Evolutionary conservation across 1,139 yeast genomes (phyloP).

Genomic region (Lizanozyma gosingica): DNA sequence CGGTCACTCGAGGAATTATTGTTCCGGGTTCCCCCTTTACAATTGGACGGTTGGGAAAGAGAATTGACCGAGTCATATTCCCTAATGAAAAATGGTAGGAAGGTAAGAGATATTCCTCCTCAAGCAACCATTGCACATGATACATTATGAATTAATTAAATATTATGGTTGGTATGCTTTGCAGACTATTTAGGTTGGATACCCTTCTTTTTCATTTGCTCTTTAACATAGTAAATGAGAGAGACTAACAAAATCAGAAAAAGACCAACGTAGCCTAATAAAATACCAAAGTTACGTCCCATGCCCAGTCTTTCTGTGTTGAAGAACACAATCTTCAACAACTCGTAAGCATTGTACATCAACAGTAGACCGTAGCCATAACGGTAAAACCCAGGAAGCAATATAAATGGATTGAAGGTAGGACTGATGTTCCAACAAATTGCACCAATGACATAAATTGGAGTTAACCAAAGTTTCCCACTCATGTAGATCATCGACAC

Average conservation of each 20-base stretch:
- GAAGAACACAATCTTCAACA: conserved; percentile 25
- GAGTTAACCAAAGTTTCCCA: background rate
- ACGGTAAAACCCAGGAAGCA: conserved; percentile 20
- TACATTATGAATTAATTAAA: background rate
- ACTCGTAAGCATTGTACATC: conserved; percentile 24
- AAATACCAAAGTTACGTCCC: background rate
- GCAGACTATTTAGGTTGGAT: background rate
- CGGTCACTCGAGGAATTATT: background rate
- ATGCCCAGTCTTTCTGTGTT: conserved; percentile 12
- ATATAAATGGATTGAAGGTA: conserved; percentile 23
- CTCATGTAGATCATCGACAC: background rate
- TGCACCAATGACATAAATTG: background rate
- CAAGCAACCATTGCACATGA: background rate
- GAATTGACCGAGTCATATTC: background rate
- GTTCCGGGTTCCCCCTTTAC: background rate
- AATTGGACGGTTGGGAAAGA: background rate
- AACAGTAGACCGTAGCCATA: conserved; percentile 27
- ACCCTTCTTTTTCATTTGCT: background rate
- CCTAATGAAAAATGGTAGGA: background rate
- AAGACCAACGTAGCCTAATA: background rate
- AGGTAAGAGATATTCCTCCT: background rate
- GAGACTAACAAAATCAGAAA: background rate
- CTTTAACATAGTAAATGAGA: background rate
- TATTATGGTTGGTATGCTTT: too few relatives aligned
- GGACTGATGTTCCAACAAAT: conserved; percentile 16